Conservation (phyloP, 2,329 filamentous ascomycete species). For the Diaporthe batatas region DNA sequence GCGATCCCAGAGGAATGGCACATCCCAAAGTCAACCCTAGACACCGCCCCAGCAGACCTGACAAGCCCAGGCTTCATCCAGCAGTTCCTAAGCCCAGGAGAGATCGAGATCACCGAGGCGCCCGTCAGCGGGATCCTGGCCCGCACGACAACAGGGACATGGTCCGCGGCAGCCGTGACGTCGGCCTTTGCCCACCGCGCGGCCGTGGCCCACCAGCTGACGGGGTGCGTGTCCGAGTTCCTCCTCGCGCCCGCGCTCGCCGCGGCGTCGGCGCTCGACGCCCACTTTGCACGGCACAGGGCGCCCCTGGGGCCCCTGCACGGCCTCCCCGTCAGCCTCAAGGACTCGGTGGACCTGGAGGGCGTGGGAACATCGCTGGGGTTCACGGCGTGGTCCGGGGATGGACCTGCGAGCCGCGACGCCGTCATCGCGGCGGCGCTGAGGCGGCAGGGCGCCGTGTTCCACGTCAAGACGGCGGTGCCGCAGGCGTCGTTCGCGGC, state of each 20-base stretch:
- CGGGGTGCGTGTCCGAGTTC: slow-evolving; percentile 61
- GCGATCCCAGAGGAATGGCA: slow-evolving; percentile 11
- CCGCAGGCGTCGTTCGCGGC: slow-evolving; percentile 52
- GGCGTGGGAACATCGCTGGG: slow-evolving; percentile 50
- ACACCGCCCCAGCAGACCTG: slow-evolving; percentile 2
- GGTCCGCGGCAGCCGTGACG: slow-evolving; percentile 52
- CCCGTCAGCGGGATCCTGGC: slow-evolving; percentile 2
- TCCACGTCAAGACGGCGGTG: slow-evolving; percentile 80
- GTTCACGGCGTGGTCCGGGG: slow-evolving; percentile 39
- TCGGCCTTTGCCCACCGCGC: slow-evolving; percentile 65
- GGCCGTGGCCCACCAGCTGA: slow-evolving; percentile 62
- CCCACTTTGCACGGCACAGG: slow-evolving; percentile 54
- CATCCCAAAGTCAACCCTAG: background rate
- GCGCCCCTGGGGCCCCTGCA: slow-evolving; percentile 70
- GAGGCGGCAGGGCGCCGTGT: slow-evolving; percentile 70
- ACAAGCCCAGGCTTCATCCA: slow-evolving; percentile 8
- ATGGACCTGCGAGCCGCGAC: background rate
- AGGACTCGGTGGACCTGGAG: slow-evolving; percentile 71
- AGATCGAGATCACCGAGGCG: slow-evolving; percentile 29
- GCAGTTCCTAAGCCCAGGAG: background rate
- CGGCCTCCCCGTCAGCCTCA: slow-evolving; percentile 68
- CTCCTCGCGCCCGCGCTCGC: slow-evolving; percentile 63
- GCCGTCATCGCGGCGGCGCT: slow-evolving; percentile 66
- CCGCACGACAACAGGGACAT: slow-evolving; percentile 44
- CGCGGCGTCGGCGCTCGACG: slow-evolving; percentile 60